phyloP scores from a whole-genome alignment of 2,329 filamentous ascomycete genomes.

The Aspergillus unguis region DNA sequence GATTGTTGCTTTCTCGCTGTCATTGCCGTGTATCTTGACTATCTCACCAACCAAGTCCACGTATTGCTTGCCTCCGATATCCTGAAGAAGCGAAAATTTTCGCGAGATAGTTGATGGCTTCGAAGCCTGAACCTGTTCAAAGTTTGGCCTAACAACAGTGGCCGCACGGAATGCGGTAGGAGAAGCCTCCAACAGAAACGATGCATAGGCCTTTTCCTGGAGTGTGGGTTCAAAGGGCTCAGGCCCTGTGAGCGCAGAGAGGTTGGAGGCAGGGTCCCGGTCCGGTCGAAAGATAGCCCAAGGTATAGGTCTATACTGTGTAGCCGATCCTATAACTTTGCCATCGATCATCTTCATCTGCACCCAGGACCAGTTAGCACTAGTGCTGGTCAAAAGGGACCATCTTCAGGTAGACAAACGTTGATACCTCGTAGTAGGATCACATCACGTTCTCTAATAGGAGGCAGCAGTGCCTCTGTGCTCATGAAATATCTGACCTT shows the following conservation, averaged over 20 bases:
- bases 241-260: constrained; percentile 28
- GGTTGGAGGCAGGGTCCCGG: constrained; percentile 17
- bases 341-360: constrained; percentile 23
- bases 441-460: constrained; percentile 57
- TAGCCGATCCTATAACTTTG: constrained; percentile 25
- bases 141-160: background rate
- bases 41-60: constrained; percentile 71
- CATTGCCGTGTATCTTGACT: constrained; percentile 52
- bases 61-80: constrained; percentile 57
- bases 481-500: constrained; percentile 62
- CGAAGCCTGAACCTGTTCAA: constrained; percentile 8
- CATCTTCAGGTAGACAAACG: constrained; percentile 36
- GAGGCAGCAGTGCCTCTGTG: constrained; percentile 42
- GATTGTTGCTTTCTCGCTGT: constrained; percentile 53
- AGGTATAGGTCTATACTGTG: constrained; percentile 24
- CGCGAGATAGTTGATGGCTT: constrained; percentile 6
- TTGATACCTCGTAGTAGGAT: constrained; percentile 59
- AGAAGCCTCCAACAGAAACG: constrained; percentile 25
- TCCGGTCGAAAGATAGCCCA: constrained; percentile 37
- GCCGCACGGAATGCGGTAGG: constrained; percentile 12
- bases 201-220: constrained; percentile 29
- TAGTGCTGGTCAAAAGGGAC: background rate
- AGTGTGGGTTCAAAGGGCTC: constrained; percentile 23
- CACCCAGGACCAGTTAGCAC: background rate
- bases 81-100: constrained; percentile 60